Conservation (phyloP, 257 asterid species). For the Solanum chmielewskii region DNA sequence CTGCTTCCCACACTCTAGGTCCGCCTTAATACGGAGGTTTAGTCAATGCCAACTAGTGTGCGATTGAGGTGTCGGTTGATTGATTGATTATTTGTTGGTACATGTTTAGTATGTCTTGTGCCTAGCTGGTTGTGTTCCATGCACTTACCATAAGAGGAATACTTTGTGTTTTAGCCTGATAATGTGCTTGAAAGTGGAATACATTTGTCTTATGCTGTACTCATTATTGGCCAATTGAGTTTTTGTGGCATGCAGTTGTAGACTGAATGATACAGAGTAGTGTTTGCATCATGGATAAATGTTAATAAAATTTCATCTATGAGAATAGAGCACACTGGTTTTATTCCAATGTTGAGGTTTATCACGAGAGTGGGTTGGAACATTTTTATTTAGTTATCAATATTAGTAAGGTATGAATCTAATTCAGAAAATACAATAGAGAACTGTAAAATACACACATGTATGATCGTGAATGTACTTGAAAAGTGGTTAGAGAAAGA, state of each 20-base stretch:
- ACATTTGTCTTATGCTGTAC: background rate
- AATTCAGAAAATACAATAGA: background rate
- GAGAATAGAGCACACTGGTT: background rate
- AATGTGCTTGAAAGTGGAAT: background rate
- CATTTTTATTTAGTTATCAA: background rate
- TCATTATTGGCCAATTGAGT: background rate
- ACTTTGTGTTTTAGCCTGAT: background rate
- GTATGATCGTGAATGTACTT: background rate
- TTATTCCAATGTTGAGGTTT: background rate
- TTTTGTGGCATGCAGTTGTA: background rate
- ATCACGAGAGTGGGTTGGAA: background rate
- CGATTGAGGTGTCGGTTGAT: background rate
- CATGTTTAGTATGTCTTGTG: background rate
- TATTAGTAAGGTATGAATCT: background rate
- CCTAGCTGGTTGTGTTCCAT: background rate
- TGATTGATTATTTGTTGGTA: background rate
- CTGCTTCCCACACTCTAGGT: background rate
- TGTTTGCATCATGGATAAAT: background rate
- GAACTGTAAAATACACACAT: background rate
- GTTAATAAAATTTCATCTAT: background rate
- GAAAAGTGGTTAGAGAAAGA: background rate
- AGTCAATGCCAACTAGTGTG: background rate
- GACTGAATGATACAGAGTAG: background rate
- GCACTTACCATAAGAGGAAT: background rate
- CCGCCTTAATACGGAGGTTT: background rate